These are phyloP conservation scores for Apostasia ramifera DNA, from an alignment of 106 monocot genomes.

Conservation along the genomic window DNA sequence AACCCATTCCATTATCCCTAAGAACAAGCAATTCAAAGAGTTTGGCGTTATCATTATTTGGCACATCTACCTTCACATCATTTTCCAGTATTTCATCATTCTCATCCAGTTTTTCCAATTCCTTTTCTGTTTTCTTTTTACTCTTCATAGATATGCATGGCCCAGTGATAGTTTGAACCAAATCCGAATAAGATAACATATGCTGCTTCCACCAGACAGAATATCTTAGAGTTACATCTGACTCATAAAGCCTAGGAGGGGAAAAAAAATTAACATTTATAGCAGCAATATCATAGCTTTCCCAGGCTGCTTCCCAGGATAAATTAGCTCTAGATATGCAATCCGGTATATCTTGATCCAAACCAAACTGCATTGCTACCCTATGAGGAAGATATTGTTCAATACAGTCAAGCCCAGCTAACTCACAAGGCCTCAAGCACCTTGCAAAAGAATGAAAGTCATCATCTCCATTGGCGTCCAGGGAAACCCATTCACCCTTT, in stretches of 20 bases:
- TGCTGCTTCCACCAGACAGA: conserved; percentile 28
- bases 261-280: conserved; percentile 35
- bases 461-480: conserved; percentile 13
- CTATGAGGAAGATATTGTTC: conserved; percentile 39
- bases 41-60: conserved; percentile 10
- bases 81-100: neutral
- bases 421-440: conserved; percentile 39
- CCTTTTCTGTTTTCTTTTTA: neutral
- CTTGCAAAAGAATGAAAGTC: conserved; percentile 26
- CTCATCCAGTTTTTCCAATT: conserved; percentile 6
- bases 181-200: conserved; percentile 3
- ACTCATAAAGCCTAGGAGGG: conserved; percentile 37
- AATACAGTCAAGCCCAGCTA: conserved; percentile 49
- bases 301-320: conserved; percentile 40
- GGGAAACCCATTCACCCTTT: conserved; percentile 24
- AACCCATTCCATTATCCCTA: neutral
- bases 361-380: conserved; percentile 69
- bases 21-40: conserved; percentile 8
- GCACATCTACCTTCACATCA: conserved; percentile 6
- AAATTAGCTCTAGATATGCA: conserved; percentile 20
- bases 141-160: neutral
- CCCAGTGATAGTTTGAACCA: neutral
- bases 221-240: conserved; percentile 33
- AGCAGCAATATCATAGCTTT: conserved; percentile 22
- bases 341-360: conserved; percentile 64